Conservation (phyloP, 2,329 filamentous ascomycete genomes). For the Sordariomycetes sp. region DNA sequence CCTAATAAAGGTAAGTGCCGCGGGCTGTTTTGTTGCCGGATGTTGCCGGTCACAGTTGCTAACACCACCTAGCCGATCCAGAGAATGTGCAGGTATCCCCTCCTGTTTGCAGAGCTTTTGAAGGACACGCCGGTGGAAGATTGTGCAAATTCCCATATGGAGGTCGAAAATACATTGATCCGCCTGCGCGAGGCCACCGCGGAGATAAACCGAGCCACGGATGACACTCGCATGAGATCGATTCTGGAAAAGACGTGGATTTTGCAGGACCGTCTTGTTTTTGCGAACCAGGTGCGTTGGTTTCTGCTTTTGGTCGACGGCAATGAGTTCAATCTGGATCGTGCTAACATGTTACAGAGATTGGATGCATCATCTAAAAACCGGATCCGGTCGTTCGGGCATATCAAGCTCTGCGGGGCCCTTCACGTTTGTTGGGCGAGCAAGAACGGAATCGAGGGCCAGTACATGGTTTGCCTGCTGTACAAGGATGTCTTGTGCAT, state of each 20-base stretch:
- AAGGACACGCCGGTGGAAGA: conserved; percentile 77
- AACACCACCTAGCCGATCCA: conserved; percentile 63
- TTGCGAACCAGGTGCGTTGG: conserved; percentile 55
- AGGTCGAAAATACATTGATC: conserved; percentile 63
- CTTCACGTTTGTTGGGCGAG: conserved; percentile 77
- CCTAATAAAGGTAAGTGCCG: conserved; percentile 68
- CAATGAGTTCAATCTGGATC: too few relatives aligned
- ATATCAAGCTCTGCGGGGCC: conserved; percentile 70
- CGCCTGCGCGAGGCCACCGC: conserved; percentile 64
- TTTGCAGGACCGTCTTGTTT: conserved; percentile 70
- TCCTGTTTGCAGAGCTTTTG: conserved; percentile 75
- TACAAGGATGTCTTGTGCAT: conserved; percentile 74
- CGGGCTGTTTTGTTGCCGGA: neutral
- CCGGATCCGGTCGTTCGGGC: conserved; percentile 70
- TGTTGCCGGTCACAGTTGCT: neutral
- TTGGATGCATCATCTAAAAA: conserved; percentile 44
- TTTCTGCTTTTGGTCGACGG: too few relatives aligned
- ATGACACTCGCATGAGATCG: conserved; percentile 58
- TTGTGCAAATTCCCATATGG: conserved; percentile 72
- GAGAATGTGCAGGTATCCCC: conserved; percentile 79
- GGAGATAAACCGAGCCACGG: conserved; percentile 76
- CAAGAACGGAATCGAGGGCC: conserved; percentile 54
- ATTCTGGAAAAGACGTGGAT: conserved; percentile 74
- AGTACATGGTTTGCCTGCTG: conserved; percentile 78
- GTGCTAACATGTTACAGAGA: conserved; percentile 21